Evolutionary conservation across 176 grass and related monocot genomes (phyloP), one percentile per base, ranked within the genome.

Genomic region (Oryza glumipatula): DNA sequence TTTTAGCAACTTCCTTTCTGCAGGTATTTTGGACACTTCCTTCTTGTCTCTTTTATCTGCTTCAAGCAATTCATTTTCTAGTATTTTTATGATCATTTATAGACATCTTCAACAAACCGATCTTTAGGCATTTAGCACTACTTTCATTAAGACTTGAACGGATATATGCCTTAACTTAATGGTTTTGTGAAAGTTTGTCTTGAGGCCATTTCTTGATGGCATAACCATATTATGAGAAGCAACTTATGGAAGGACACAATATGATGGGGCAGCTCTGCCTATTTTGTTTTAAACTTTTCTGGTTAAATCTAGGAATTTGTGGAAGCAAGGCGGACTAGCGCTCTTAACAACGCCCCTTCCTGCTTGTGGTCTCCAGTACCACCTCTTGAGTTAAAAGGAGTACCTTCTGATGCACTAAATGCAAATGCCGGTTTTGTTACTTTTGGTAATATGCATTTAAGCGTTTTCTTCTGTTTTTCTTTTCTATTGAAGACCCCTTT

Each of bases 391-490:
- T 91, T 99, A 89, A 96, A 94, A 89, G 90, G 86, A 74, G 88
- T 89, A 56, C 87, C 91, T 86, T 78, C 87, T 76, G 86, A 95
- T 73, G 91, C 92, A 32, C 72, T 99, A 80, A 89, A 89, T 87
- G 86, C 96, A 91, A 99, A 99, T 88, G 91, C 96, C n/a, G 96
- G 96, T 69, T 99, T 99, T 85, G 91, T 99, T 91, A 96, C 96
- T 78, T 99, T 99, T 67, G 96, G 96, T 99, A 96, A 99, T 92
- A 26, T 61, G 21, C 11, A 1, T n/a, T 52, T 58, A 21, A 58
- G 54, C n/a, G 45, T 48, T 91, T 52, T 30, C 30, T 30, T 32
- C 39, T 74, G 17, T 2, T 65, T 60, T 17, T 72, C 30, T 26
- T 77, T 11, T 93, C 45, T 30, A 22, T 78, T 32, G 75, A 46